A percentile compares a stretch with the other conserved stretches of the same genome.
These are phyloP conservation scores for Triticum turgidum DNA, from an alignment of 176 grass and related monocot genomes.

Conservation along the genomic window DNA sequence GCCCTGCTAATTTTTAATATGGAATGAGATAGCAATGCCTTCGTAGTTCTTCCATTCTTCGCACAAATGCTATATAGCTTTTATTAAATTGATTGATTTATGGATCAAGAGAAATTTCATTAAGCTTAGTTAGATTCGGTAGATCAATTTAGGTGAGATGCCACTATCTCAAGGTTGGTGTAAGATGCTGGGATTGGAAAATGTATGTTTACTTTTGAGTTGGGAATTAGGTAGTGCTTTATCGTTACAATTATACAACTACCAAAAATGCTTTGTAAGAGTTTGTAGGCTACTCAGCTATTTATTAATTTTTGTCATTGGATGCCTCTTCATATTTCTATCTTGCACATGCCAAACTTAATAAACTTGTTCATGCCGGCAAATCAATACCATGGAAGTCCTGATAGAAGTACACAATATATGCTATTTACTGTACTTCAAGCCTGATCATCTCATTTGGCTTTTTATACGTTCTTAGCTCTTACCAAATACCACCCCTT, in stretches of 20 bases:
- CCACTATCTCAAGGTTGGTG: slow-evolving; percentile 40
- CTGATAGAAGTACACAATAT: not conserved
- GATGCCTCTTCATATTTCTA: not conserved
- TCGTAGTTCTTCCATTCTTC: not conserved
- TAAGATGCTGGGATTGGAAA: slow-evolving; percentile 29
- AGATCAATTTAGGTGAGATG: slow-evolving; percentile 10
- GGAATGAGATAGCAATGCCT: not conserved
- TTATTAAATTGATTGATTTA: slow-evolving; percentile 1
- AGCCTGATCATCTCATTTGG: not conserved
- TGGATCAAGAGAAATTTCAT: not conserved
- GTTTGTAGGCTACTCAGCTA: slow-evolving; percentile 12
- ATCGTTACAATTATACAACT: slow-evolving; percentile 27
- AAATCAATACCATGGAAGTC: not conserved
- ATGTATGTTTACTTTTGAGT: slow-evolving; percentile 29
- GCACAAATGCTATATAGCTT: not conserved
- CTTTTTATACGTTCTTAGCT: not conserved
- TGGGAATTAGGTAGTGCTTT: slow-evolving; percentile 23
- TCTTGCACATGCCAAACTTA: not conserved
- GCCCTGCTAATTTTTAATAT: not conserved
- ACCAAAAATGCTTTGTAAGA: not conserved
- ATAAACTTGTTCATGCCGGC: not conserved
- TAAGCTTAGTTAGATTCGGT: slow-evolving; percentile 3
- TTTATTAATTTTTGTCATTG: not conserved
- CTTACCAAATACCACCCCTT: not conserved
- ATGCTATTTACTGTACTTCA: not conserved